Evolutionary conservation across 345 rosid genomes (phyloP).

Genomic region (Noccaea caerulescens): DNA sequence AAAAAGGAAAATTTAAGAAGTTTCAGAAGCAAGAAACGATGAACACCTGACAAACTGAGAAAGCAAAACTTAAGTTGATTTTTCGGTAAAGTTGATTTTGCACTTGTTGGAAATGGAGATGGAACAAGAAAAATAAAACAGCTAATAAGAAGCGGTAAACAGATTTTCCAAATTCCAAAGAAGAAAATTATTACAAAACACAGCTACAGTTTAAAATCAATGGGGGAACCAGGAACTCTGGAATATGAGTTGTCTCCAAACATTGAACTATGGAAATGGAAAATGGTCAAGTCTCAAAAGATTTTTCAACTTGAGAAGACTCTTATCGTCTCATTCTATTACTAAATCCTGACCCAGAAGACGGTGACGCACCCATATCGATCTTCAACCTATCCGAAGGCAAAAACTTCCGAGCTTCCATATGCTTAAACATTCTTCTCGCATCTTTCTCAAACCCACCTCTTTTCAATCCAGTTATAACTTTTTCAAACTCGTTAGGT

Average conservation of each 20-base stretch:
- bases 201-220: conserved; percentile 24
- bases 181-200: conserved; percentile 38
- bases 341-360: conserved; percentile 34
- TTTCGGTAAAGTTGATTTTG: background rate
- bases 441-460: conserved; percentile 80
- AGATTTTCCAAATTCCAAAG: conserved; percentile 18
- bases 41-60: background rate
- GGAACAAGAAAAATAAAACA: background rate
- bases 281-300: conserved; percentile 25
- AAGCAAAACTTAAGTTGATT: background rate
- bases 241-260: conserved; percentile 18
- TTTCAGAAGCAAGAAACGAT: background rate
- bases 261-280: conserved; percentile 3
- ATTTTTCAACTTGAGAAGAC: background rate
- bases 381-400: conserved; percentile 50
- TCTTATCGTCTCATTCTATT: conserved; percentile 24
- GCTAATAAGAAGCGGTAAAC: background rate
- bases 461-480: conserved; percentile 56
- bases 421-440: conserved; percentile 49
- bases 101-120: background rate
- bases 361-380: conserved; percentile 41
- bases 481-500: conserved; percentile 60
- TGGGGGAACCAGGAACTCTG: conserved; percentile 19
- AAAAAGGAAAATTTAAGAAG: background rate
- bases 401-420: conserved; percentile 61